These are phyloP conservation scores for Aspergillus pseudonomiae DNA, from an alignment of 2,329 filamentous ascomycete species.

Conservation along the genomic window DNA sequence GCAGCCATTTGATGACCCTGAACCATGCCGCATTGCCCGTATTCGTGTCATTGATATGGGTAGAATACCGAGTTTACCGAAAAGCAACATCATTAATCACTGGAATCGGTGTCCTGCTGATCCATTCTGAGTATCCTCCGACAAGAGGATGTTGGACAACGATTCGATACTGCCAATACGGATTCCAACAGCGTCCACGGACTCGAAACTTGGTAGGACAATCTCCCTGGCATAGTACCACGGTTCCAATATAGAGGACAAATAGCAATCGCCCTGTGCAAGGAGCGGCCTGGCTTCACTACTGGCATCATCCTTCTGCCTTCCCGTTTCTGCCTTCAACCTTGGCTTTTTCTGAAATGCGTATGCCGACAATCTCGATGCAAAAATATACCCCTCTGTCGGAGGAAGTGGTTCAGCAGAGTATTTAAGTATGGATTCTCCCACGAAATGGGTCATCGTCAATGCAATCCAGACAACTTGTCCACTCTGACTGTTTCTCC, in stretches of 20 bases:
- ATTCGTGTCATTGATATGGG: slow-evolving; percentile 21
- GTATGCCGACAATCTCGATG: slow-evolving; percentile 6
- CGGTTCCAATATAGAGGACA: slow-evolving; percentile 10
- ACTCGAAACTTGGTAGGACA: slow-evolving; percentile 24
- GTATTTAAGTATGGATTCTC: background rate
- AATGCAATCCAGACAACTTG: background rate
- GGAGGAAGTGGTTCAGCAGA: background rate
- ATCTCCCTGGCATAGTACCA: slow-evolving; percentile 16
- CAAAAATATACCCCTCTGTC: slow-evolving; percentile 5
- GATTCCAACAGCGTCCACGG: slow-evolving; percentile 13
- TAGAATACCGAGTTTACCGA: slow-evolving; percentile 12
- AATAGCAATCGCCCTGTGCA: slow-evolving; percentile 20
- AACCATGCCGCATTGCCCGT: slow-evolving; percentile 16
- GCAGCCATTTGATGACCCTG: slow-evolving; percentile 15
- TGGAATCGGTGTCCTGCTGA: slow-evolving; percentile 12
- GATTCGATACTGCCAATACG: slow-evolving; percentile 17
- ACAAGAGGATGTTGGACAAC: slow-evolving; percentile 7
- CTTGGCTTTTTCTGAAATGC: background rate
- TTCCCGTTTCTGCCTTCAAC: slow-evolving; percentile 5
- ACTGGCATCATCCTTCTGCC: slow-evolving; percentile 11
- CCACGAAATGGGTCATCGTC: background rate
- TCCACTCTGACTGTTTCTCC: background rate
- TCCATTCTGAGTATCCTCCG: slow-evolving; percentile 7
- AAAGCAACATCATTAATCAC: slow-evolving; percentile 6
- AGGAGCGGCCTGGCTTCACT: slow-evolving; percentile 21